Base-by-base conservation (phyloP, 176 grass and related monocot genomes). In the Oryza coarctata region DNA sequence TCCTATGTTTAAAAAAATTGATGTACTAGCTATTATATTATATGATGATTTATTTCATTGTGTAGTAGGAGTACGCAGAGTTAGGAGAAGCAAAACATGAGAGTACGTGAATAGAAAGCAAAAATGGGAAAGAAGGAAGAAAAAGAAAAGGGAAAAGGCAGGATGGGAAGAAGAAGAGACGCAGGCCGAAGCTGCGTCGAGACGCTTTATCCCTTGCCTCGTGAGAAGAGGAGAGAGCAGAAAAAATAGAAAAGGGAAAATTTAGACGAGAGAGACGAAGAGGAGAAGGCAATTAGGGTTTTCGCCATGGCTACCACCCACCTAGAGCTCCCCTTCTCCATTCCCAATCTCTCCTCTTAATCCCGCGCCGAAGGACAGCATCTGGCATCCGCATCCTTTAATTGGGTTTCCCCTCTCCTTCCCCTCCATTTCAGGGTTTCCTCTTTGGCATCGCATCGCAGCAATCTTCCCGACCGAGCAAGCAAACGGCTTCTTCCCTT, bases 221-320 rank as follows among this genome's bases (percentile, higher is more conserved):
- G 30, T 76, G 60, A 62, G 62, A 26, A 39, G 0, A 13, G 31
- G 2, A 27, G 9, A 18, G 31, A 60, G 61, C 35, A 38, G 9
- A 35, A 26, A 13, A 32, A 77, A 23, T 2, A 7, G 4, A 9
- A 4, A 43, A 45, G 12, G 26, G 23, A 69, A 34, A 44, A 79
- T 66, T 30, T 32, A 65, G 64, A 38, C 2, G 0, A 26, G 0
- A 0, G 1, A 12, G 34, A n/a, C 4, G 18, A 6, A 5, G 13
- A 1, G n/a, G 8, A 32, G 15, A 35, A 50, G 34, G 3, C 22
- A 35, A 73, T 82, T 92, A 89, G 90, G 90, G 90, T 89, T 92
- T 92, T 86, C 90, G 83, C 83, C 90, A 86, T 89, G 74, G 76
- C 30, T 78, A 45, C 73, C 82, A 44, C 70, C 75, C 69, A 38